These are phyloP conservation scores for Metschnikowia corniflorae DNA, from an alignment of 805 yeast species.

Conservation along the genomic window DNA sequence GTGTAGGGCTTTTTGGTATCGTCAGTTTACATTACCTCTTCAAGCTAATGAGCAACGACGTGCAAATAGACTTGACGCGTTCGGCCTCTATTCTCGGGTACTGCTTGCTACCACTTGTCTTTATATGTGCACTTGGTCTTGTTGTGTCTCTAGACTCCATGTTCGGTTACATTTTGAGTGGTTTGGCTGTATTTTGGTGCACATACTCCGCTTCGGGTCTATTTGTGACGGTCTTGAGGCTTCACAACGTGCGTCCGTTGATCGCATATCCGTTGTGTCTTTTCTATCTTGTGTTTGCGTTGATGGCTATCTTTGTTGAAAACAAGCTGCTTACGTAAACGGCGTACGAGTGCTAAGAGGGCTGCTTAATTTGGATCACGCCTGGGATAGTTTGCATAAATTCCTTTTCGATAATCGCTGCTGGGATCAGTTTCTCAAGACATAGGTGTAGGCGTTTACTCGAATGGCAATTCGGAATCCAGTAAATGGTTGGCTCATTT, in stretches of 20 bases:
- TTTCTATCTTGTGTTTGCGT: conserved; percentile 90
- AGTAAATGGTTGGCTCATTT: no score
- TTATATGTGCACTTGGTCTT: conserved; percentile 69
- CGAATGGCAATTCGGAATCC: no score
- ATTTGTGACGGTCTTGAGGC: conserved; percentile 77
- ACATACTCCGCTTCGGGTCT: conserved; percentile 92
- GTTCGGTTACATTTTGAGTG: conserved; percentile 67
- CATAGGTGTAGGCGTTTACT: no score
- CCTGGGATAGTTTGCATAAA: no score
- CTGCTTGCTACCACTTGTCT: conserved; percentile 85
- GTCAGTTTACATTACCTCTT: conserved; percentile 78
- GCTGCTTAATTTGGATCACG: no score
- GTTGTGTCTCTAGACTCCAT: conserved; percentile 64
- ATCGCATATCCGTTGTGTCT: conserved; percentile 91
- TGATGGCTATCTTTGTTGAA: conserved; percentile 85
- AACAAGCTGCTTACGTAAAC: conserved; percentile 21
- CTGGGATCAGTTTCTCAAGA: no score
- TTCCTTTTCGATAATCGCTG: no score
- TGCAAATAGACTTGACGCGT: conserved; percentile 54
- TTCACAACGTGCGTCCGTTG: conserved; percentile 81
- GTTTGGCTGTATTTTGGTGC: conserved; percentile 78
- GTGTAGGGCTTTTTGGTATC: conserved; percentile 91
- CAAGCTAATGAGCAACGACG: conserved; percentile 75
- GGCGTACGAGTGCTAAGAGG: no score
- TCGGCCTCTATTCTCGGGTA: conserved; percentile 93